phyloP scores from a whole-genome alignment of 495 filamentous ascomycete species.

The Melanomma pulvis-pyrius region DNA sequence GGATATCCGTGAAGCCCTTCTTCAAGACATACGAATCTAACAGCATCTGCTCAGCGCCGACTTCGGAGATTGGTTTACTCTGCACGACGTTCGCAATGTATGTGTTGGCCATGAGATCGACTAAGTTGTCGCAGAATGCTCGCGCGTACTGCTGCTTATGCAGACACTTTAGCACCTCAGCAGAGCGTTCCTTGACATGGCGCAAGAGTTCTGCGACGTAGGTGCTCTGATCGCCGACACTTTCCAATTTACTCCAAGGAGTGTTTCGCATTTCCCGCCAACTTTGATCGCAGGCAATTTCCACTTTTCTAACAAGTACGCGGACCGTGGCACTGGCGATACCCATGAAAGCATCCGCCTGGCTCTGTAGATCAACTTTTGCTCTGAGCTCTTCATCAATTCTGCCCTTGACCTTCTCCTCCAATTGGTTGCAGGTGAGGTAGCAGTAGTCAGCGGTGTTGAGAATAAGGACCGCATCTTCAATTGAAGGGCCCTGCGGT shows the following conservation, averaged over 20 bases:
- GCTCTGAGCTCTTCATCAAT: slow-evolving; percentile 76
- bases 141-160: slow-evolving; percentile 92
- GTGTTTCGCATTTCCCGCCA: slow-evolving; percentile 98
- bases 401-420: slow-evolving; percentile 89
- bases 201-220: slow-evolving; percentile 82
- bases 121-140: slow-evolving; percentile 91
- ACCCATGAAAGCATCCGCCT: slow-evolving; percentile 93
- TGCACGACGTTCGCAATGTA: slow-evolving; percentile 85
- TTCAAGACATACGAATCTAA: slow-evolving; percentile 92
- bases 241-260: slow-evolving; percentile 92
- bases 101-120: slow-evolving; percentile 76
- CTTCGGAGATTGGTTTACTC: slow-evolving; percentile 86
- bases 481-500: slow-evolving; percentile 59
- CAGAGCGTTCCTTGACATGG: slow-evolving; percentile 66
- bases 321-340: slow-evolving; percentile 87
- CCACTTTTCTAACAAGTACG: slow-evolving; percentile 79
- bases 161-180: slow-evolving; percentile 75
- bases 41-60: slow-evolving; percentile 97
- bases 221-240: slow-evolving; percentile 91
- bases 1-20: slow-evolving; percentile 71
- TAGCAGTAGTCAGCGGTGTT: slow-evolving; percentile 99
- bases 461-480: slow-evolving; percentile 81
- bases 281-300: slow-evolving; percentile 76
- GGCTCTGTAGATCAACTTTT: slow-evolving; percentile 83
- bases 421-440: slow-evolving; percentile 83